Evolutionary conservation across 139 green algal species (phyloP).

Genomic region (Spirogloea muscicola): DNA sequence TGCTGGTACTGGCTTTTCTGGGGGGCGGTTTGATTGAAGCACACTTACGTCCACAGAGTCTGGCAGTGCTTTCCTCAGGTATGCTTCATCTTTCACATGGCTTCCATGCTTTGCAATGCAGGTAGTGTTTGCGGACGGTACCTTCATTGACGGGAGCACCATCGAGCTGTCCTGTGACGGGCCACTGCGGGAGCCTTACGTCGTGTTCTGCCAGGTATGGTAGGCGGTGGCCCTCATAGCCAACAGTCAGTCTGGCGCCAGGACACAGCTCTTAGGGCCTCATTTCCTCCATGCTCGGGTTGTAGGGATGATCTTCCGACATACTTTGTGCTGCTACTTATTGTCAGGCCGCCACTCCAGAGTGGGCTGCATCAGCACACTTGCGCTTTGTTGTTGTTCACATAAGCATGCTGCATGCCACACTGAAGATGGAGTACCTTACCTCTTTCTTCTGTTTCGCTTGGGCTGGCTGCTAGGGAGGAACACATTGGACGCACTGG

Average conservation of each 20-base stretch:
- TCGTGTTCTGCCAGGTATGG: constrained; percentile 76
- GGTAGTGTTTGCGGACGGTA: constrained; percentile 93
- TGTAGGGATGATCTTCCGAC: too few relatives aligned
- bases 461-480: constrained; percentile 25
- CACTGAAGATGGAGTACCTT: background rate
- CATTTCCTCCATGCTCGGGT: background rate
- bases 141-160: constrained; percentile 91
- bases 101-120: too few relatives aligned
- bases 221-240: background rate
- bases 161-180: constrained; percentile 87
- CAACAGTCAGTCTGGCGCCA: background rate
- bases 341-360: too few relatives aligned
- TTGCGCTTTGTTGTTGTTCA: too few relatives aligned
- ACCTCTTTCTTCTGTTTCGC: background rate
- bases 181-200: constrained; percentile 80
- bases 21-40: too few relatives aligned
- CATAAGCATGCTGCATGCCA: background rate
- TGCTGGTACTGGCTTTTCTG: too few relatives aligned
- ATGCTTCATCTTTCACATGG: too few relatives aligned
- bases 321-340: too few relatives aligned
- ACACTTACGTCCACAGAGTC: too few relatives aligned
- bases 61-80: too few relatives aligned
- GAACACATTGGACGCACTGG: constrained; percentile 92
- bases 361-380: too few relatives aligned
- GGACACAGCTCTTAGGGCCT: background rate